phyloP scores from a whole-genome alignment of 768 basidiomycete species.

The Suillus paluster region DNA sequence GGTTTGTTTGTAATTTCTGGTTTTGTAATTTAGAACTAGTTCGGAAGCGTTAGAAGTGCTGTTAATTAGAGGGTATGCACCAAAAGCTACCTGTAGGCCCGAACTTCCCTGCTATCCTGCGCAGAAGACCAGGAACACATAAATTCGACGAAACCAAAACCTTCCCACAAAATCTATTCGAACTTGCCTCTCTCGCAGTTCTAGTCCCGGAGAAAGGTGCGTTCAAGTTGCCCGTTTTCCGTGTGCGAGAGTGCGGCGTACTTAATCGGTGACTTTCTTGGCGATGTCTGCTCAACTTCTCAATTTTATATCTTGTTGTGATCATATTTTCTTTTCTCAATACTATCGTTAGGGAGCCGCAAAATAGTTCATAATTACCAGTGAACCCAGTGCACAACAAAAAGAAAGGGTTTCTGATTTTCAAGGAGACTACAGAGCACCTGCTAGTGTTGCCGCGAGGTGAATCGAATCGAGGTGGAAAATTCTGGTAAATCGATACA shows the following conservation, averaged over 20 bases:
- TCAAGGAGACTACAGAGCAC: too few species aligned
- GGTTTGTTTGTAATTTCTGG: neutral
- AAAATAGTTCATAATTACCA: slow-evolving; percentile 20
- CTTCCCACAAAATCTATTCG: slow-evolving; percentile 58
- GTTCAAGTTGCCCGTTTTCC: slow-evolving; percentile 15
- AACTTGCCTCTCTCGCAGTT: slow-evolving; percentile 77
- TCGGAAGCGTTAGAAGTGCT: too few species aligned
- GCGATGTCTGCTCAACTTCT: slow-evolving; percentile 50
- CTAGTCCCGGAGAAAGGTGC: slow-evolving; percentile 82
- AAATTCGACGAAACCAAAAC: slow-evolving; percentile 46
- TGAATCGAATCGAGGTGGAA: too few species aligned
- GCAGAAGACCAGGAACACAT: slow-evolving; percentile 51
- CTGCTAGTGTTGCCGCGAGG: too few species aligned
- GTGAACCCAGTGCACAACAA: slow-evolving; percentile 24
- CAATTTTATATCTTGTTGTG: neutral
- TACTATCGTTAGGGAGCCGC: slow-evolving; percentile 25
- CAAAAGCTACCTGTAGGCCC: neutral
- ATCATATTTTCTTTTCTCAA: slow-evolving; percentile 4
- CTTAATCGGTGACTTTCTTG: slow-evolving; percentile 57
- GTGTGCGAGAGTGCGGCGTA: neutral
- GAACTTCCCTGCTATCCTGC: slow-evolving; percentile 31
- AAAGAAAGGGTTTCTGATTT: too few species aligned
- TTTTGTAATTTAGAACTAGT: neutral
- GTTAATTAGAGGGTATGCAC: too few species aligned
- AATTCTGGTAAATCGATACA: too few species aligned